Base-by-base conservation (phyloP, 768 basidiomycete species). In the Lentinula aciculospora region DNA sequence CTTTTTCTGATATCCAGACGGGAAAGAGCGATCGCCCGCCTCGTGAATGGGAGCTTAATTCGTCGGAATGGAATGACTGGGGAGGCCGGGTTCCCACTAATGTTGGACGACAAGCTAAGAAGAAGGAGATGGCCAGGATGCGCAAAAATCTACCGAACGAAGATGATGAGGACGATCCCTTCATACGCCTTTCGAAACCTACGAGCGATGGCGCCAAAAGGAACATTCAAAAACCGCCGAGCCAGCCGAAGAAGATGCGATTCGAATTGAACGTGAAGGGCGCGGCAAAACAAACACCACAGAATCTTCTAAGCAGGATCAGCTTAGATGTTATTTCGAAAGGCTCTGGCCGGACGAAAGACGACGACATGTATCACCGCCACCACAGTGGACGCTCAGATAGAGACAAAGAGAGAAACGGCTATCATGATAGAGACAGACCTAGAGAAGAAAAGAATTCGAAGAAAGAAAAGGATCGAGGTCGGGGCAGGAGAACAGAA, bases 101-200 rank as follows among this genome's bases (percentile, higher is more conserved):
- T 59, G 88, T 92, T 31, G 90, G 90, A 17, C 81, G 75, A 65
- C 81, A 81, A 61, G 86, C 78, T 3, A 81, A 79, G 61, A 77
- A 76, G 59, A 89, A 86, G 66, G 80, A 83, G 51, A 80, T 73
- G 46, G 81, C 76, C 34, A 78, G 73, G 56, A 65, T 88, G 68
- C 77, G 76, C 57, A 81, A 78, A 27, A 69, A 73, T 53, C 71
- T 73, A 59, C 60, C 70, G 8, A 73, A 71, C n/a, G 78, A 78
- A 23, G 78, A 82, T 21, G 85, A 88, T 48, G 66, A 66, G 3
- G 80, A 79, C 47, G 84, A 89, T 67, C 90, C 89, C 89, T 92
- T 92, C 67, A 73, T 72, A 34, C 28, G 25, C 29, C 32, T 56
- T 42, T 40, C 54, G 3, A 46, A 44, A n/a, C 46, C 27, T n/a